Conservation (phyloP, 1,139 yeast species). For the Magnusiomyces suaveolens region DNA sequence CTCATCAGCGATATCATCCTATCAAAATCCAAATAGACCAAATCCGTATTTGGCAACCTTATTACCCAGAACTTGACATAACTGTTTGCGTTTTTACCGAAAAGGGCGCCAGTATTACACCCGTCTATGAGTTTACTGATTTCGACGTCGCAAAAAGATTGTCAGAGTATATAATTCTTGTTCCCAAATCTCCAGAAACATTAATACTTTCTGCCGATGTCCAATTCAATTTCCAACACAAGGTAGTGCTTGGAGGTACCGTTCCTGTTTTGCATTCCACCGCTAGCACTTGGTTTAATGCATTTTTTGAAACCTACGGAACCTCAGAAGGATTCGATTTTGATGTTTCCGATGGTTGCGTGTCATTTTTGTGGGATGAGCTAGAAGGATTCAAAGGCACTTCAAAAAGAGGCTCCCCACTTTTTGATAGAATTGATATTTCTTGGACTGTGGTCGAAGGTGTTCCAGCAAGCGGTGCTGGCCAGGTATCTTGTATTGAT, state of each 20-base stretch:
- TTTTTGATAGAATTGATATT: constrained; percentile 44
- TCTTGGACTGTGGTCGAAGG: constrained; percentile 28
- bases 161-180: constrained; percentile 11
- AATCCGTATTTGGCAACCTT: constrained; percentile 24
- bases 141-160: constrained; percentile 15
- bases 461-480: constrained; percentile 12
- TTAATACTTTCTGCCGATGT: constrained; percentile 18
- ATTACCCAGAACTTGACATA: constrained; percentile 24
- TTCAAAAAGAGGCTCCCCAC: constrained; percentile 40
- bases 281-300: constrained; percentile 31
- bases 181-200: constrained; percentile 6
- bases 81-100: constrained; percentile 20
- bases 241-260: constrained; percentile 8
- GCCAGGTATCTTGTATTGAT: not conserved
- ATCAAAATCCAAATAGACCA: constrained; percentile 22
- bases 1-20: constrained; percentile 18
- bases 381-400: constrained; percentile 68
- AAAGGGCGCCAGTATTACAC: constrained; percentile 16
- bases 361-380: constrained; percentile 42
- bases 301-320: constrained; percentile 27
- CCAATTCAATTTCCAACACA: constrained; percentile 16
- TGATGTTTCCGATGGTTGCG: constrained; percentile 18
- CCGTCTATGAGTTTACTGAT: constrained; percentile 19
- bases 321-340: constrained; percentile 15
- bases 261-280: constrained; percentile 18